Conservation (phyloP, 352 stramenopile species). For the Aphanomyces invadans region DNA sequence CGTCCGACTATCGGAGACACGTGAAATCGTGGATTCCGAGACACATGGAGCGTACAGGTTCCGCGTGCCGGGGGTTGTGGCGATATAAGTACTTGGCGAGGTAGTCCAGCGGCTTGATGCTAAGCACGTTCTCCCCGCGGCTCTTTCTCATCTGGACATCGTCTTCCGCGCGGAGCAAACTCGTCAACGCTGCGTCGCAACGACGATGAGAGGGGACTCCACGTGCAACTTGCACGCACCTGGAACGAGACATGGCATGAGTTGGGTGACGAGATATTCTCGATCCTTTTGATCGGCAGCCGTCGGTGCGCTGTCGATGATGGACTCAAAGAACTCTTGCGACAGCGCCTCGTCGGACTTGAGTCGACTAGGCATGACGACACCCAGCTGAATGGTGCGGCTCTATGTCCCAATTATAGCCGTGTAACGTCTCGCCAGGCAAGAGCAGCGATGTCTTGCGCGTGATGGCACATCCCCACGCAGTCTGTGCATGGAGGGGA, state of each 20-base stretch:
- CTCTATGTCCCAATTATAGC: no score
- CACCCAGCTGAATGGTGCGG: no score
- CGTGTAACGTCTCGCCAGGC: no score
- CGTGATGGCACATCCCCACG: no score
- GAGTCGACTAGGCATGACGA: not conserved
- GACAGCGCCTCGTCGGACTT: slow-evolving; percentile 1
- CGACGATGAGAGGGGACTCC: not conserved
- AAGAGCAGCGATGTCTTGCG: no score
- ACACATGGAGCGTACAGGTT: slow-evolving; percentile 34
- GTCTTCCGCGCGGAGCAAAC: slow-evolving; percentile 26
- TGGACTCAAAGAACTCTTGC: slow-evolving; percentile 13
- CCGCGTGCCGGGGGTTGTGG: slow-evolving; percentile 47
- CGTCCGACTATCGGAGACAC: not conserved
- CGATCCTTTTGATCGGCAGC: slow-evolving; percentile 12
- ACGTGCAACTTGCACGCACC: not conserved
- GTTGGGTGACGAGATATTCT: slow-evolving; percentile 8
- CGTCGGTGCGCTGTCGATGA: not conserved
- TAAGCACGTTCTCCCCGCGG: slow-evolving; percentile 33
- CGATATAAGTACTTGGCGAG: slow-evolving; percentile 56
- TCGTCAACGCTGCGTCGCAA: slow-evolving; percentile 16
- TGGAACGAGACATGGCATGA: slow-evolving; percentile 21
- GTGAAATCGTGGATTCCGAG: not conserved
- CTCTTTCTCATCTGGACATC: slow-evolving; percentile 35
- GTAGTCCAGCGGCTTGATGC: slow-evolving; percentile 54
- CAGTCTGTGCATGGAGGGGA: no score